Evolutionary conservation across 345 rosid genomes (phyloP).

Genomic region (Eutrema heterophyllum): DNA sequence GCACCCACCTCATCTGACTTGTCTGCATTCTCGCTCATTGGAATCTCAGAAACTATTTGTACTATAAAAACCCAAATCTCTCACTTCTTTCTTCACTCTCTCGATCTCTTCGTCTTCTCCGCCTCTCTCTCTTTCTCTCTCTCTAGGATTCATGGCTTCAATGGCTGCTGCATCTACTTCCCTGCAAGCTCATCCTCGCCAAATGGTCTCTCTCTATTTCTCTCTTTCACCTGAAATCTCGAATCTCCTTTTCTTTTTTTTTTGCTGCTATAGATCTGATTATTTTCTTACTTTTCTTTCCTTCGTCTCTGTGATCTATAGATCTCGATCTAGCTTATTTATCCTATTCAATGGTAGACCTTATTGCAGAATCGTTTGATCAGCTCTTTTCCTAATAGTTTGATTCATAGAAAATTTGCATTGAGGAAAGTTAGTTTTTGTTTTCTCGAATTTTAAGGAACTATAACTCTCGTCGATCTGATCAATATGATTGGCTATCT

Average conservation of each 20-base stretch:
- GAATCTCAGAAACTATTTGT: conserved; percentile 11
- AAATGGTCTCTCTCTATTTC: not conserved
- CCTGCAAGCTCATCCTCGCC: not conserved
- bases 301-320: not conserved
- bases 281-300: not conserved
- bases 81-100: not conserved
- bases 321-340: not conserved
- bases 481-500: not conserved
- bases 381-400: not conserved
- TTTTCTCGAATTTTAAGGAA: too few species aligned
- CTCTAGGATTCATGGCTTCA: conserved; percentile 13
- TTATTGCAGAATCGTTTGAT: too few species aligned
- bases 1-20: not conserved
- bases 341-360: not conserved
- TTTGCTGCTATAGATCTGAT: not conserved
- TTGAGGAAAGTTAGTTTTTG: not conserved
- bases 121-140: conserved; percentile 2
- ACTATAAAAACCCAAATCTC: not conserved
- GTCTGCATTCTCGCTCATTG: not conserved
- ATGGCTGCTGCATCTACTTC: not conserved
- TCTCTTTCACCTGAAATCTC: not conserved
- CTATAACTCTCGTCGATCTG: not conserved
- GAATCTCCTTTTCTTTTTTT: not conserved
- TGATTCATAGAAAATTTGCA: not conserved
- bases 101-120: not conserved